Conservation (phyloP, 1,139 yeast genomes). For the Pichia sp. region DNA sequence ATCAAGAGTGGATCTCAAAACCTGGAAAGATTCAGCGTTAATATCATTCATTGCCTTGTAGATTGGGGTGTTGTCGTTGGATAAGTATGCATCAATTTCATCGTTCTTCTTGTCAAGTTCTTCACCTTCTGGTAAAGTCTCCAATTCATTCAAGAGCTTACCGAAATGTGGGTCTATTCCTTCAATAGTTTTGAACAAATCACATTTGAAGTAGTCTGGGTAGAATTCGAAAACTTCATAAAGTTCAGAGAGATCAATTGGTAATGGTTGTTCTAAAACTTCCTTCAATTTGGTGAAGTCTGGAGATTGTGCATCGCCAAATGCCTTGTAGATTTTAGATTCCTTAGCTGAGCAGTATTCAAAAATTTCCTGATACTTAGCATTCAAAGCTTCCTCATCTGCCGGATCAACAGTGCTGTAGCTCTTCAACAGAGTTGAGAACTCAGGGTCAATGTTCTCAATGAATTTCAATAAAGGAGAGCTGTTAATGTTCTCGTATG, state of each 20-base stretch:
- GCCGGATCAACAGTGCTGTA: conserved; percentile 17
- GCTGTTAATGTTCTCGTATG: conserved; percentile 15
- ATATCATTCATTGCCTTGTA: conserved; percentile 20
- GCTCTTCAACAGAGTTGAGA: conserved; percentile 13
- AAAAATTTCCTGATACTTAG: conserved; percentile 14
- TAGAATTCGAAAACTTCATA: conserved; percentile 21
- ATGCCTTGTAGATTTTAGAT: conserved; percentile 15
- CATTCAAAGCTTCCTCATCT: conserved; percentile 13
- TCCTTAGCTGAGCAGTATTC: conserved; percentile 16
- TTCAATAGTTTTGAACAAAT: conserved; percentile 14
- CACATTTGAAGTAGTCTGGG: conserved; percentile 18
- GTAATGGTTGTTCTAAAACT: conserved; percentile 19
- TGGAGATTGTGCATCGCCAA: conserved; percentile 17
- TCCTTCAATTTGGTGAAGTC: conserved; percentile 13
- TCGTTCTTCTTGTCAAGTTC: conserved; percentile 17
- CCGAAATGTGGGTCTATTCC: conserved; percentile 22
- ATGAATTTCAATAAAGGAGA: conserved; percentile 18
- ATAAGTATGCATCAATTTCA: conserved; percentile 19
- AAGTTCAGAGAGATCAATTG: conserved; percentile 23
- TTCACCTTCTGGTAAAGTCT: conserved; percentile 21
- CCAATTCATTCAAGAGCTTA: conserved; percentile 17
- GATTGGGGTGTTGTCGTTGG: conserved; percentile 17
- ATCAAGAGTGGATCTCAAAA: conserved; percentile 14
- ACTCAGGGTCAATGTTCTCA: conserved; percentile 13
- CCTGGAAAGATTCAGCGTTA: conserved; percentile 12